Conservation (phyloP, 305 asterid genomes). For the Rubia tinctorum region DNA sequence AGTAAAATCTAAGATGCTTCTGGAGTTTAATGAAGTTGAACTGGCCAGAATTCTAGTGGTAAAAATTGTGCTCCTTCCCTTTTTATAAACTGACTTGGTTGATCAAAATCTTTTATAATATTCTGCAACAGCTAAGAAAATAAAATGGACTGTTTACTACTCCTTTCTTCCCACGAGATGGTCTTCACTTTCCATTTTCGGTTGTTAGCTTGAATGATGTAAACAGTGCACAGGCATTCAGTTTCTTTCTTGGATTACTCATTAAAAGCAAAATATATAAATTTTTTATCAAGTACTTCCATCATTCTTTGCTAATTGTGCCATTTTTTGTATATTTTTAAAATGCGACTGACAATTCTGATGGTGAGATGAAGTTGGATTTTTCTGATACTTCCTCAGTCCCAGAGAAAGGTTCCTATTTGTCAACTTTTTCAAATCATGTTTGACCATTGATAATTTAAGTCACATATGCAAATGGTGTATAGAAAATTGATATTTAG, state of each 20-base stretch:
- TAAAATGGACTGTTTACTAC: not conserved
- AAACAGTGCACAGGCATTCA: not conserved
- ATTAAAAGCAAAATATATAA: not conserved
- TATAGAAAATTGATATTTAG: too few species aligned
- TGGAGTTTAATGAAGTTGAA: not conserved
- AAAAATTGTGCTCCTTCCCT: not conserved
- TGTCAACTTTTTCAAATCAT: too few species aligned
- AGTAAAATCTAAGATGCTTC: not conserved
- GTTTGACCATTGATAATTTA: too few species aligned
- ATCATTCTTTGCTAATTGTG: not conserved
- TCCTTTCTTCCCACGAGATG: not conserved
- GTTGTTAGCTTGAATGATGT: not conserved
- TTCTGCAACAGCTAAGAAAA: conserved; percentile 1
- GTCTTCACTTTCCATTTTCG: not conserved
- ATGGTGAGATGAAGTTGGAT: not conserved
- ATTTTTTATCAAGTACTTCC: not conserved
- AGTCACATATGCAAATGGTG: too few species aligned
- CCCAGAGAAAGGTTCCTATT: too few species aligned
- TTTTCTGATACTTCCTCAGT: too few species aligned
- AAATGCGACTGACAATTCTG: not conserved
- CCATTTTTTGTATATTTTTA: too few species aligned
- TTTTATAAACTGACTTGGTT: not conserved
- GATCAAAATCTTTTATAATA: not conserved
- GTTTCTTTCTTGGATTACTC: not conserved
- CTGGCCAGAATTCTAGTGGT: not conserved